Conservation (phyloP, 768 basidiomycete species). For the Tulasnella sp. region DNA sequence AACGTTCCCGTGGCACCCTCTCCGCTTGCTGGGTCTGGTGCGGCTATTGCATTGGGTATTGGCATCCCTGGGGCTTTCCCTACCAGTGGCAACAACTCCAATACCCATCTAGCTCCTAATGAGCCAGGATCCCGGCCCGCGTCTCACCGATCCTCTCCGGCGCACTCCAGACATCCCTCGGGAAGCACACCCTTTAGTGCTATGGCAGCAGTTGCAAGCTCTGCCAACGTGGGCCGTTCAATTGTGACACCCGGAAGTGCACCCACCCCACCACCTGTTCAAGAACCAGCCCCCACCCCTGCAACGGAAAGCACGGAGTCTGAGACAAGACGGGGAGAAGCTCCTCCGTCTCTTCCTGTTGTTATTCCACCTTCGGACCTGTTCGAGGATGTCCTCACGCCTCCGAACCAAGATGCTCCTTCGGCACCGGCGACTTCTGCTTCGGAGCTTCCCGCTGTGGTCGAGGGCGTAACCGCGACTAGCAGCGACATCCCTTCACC, state of each 20-base stretch:
- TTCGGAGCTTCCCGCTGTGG: slow-evolving; percentile 6
- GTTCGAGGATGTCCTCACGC: slow-evolving; percentile 12
- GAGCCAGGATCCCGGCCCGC: not conserved
- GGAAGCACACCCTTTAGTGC: slow-evolving; percentile 9
- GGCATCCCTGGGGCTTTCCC: slow-evolving; percentile 2
- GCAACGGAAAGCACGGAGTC: not conserved
- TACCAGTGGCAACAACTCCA: slow-evolving; percentile 2
- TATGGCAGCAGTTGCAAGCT: not conserved
- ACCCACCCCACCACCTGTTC: not conserved
- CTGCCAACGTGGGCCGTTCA: slow-evolving; percentile 16
- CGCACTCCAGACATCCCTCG: slow-evolving; percentile 13
- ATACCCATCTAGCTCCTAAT: not conserved
- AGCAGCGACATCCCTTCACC: slow-evolving; percentile 24
- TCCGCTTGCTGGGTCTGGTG: slow-evolving; percentile 11
- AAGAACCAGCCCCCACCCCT: not conserved
- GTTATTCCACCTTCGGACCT: slow-evolving; percentile 8
- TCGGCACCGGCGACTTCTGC: not conserved
- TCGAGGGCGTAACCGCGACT: slow-evolving; percentile 18
- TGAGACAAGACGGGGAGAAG: not conserved
- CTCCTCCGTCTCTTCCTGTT: slow-evolving; percentile 14
- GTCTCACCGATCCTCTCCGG: slow-evolving; percentile 19
- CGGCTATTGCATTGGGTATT: slow-evolving; percentile 21
- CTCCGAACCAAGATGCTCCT: not conserved
- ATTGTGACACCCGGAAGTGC: slow-evolving; percentile 1
- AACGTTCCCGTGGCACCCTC: slow-evolving; percentile 11